Conservation (phyloP, 2,329 filamentous ascomycete genomes). For the Microcyclospora pomicola region DNA sequence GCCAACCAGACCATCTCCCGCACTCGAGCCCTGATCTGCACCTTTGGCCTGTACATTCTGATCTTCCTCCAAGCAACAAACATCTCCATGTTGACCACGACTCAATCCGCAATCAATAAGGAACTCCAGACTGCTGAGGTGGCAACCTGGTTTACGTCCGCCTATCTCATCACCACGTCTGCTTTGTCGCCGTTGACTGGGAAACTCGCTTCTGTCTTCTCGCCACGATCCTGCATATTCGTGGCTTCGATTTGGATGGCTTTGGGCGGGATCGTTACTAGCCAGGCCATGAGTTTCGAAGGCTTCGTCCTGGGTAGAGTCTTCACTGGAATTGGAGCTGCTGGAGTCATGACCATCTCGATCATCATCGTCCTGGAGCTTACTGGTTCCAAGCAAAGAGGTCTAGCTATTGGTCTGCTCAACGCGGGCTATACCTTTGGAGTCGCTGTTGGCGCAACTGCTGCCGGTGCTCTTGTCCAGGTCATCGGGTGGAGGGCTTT, state of each 20-base stretch:
- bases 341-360: constrained; percentile 58
- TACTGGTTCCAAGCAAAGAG: constrained; percentile 50
- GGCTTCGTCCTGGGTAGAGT: constrained; percentile 56
- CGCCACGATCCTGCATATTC: constrained; percentile 51
- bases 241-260: constrained; percentile 45
- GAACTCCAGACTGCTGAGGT: constrained; percentile 61
- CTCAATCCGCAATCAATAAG: constrained; percentile 60
- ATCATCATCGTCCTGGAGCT: constrained; percentile 68
- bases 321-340: constrained; percentile 54
- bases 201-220: constrained; percentile 60
- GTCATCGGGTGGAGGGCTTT: constrained; percentile 58
- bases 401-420: constrained; percentile 58
- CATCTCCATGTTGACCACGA: constrained; percentile 69
- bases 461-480: constrained; percentile 52
- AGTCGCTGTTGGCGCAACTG: constrained; percentile 55
- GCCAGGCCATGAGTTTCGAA: constrained; percentile 43
- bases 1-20: constrained; percentile 14
- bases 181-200: constrained; percentile 56
- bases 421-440: constrained; percentile 62
- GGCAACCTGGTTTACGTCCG: constrained; percentile 68
- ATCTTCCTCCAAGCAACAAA: constrained; percentile 42
- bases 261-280: constrained; percentile 50
- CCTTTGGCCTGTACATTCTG: constrained; percentile 16
- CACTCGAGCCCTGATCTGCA: constrained; percentile 8
- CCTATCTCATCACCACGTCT: constrained; percentile 52